Base-by-base conservation (phyloP, 2,329 filamentous ascomycete species). In the Chaetomium strumarium region DNA sequence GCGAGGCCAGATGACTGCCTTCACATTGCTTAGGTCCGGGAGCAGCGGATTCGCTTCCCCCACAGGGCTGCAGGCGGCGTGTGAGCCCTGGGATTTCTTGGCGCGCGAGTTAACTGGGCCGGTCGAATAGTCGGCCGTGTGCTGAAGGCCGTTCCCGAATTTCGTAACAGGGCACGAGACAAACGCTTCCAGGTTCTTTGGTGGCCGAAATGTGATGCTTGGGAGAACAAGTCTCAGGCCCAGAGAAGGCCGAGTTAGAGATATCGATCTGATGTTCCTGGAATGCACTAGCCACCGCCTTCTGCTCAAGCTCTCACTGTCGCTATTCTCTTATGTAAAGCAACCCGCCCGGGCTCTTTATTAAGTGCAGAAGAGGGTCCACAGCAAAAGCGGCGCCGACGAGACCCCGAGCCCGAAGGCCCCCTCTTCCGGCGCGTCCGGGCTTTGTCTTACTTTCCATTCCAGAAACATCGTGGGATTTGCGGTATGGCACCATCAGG, bases 261-360 rank as follows among this genome's bases (percentile, higher is more conserved):
- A 24, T 47, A 49, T 51, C 45, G 48, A 24, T 4, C 24, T 24
- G 24, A 24, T 24, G 48, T 51, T 39, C 45, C 48, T 51, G 41
- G 39, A 39, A 51, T 45, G 29, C 42, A 51, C n/a, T n/a, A n/a
- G n/a, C n/a, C n/a, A n/a, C n/a, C n/a, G n/a, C 10, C n/a, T 51
- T 37, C 37, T 40, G 41, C 12, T 36, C 43, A 29, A 29, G 12
- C 24, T 14, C 17, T 10, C 40, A 11, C 24, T 12, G 6, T 10
- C 36, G 31, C 24, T 42, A 37, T 16, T 24, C 24, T 13, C 4
- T 4, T 24, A 24, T 41, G 47, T 10, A 49, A 31, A 33, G 24
- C 37, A 5, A 20, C 14, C 36, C 37, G 10, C 24, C 7, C 24
- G 24, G 7, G 24, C 7, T 24, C 24, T 34, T 14, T 14, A 51